A percentile compares a stretch with the other conserved stretches of the same genome.
phyloP scores from a whole-genome alignment of 2,329 filamentous ascomycete genomes.

The Claviceps sp. region DNA sequence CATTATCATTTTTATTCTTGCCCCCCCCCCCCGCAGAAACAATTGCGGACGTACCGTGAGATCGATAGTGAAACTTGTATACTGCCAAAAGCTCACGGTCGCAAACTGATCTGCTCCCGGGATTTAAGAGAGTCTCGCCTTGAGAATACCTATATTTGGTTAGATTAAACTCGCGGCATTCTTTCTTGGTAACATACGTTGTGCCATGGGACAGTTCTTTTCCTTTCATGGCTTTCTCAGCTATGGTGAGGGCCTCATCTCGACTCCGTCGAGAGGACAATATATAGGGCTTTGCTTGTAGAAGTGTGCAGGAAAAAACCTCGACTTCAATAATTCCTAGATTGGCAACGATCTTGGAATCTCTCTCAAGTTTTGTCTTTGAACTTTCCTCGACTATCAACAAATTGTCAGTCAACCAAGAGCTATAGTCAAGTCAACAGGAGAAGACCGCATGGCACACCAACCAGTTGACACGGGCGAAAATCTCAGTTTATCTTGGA shows the following conservation, averaged over 20 bases:
- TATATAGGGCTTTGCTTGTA: accelerated
- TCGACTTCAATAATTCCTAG: slow-evolving; percentile 10
- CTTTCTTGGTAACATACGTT: slow-evolving; percentile 5
- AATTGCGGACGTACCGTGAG: slow-evolving; percentile 7
- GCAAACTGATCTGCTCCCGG: too few species aligned
- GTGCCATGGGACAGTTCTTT: slow-evolving; percentile 13
- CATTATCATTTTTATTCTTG: not conserved
- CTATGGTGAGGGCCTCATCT: not conserved
- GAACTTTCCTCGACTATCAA: slow-evolving; percentile 6
- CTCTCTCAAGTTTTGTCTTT: not conserved
- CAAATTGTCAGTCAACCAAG: not conserved
- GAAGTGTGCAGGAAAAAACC: not conserved
- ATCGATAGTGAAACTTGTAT: slow-evolving; percentile 12
- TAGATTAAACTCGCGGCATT: not conserved
- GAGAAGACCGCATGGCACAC: not conserved
- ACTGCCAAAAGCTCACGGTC: not conserved
- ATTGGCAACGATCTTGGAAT: not conserved
- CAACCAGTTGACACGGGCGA: not conserved
- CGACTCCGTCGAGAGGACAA: too few species aligned
- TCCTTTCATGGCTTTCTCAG: slow-evolving; percentile 16
- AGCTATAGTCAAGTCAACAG: too few species aligned
- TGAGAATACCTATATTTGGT: not conserved
- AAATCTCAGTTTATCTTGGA: not conserved
- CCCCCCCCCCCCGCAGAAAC: not conserved
- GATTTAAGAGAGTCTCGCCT: not conserved